phyloP scores from a whole-genome alignment of 2,329 filamentous ascomycete genomes.

The Zalaria sp. region DNA sequence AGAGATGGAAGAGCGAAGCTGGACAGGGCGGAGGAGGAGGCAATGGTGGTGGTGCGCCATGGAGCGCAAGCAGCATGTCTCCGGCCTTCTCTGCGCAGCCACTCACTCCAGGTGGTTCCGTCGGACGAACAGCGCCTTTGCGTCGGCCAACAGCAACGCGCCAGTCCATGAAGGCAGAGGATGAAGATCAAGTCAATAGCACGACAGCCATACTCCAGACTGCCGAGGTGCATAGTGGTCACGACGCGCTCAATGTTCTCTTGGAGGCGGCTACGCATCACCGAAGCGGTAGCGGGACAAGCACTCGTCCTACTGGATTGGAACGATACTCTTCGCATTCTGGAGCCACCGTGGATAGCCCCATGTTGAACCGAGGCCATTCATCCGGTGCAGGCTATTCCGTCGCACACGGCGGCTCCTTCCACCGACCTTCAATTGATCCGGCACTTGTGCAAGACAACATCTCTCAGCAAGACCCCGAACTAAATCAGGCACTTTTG shows the following conservation, averaged over 20 bases:
- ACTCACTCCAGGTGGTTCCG: constrained; percentile 50
- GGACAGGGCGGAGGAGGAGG: not conserved
- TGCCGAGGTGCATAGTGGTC: constrained; percentile 70
- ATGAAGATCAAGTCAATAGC: constrained; percentile 45
- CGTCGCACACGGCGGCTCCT: not conserved
- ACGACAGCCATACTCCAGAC: constrained; percentile 46
- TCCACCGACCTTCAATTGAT: constrained; percentile 12
- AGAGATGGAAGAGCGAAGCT: constrained; percentile 38
- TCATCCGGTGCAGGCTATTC: not conserved
- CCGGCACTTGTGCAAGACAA: constrained; percentile 12
- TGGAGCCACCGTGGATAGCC: not conserved
- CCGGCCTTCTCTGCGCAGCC: constrained; percentile 28
- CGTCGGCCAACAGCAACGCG: constrained; percentile 36
- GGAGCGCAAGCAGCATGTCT: not conserved
- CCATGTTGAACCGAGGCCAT: not conserved
- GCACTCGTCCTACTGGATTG: constrained; percentile 4
- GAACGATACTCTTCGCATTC: not conserved
- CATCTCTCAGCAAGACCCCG: constrained; percentile 27
- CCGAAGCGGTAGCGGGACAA: constrained; percentile 29
- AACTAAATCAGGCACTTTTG: constrained; percentile 45
- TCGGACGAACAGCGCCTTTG: constrained; percentile 52
- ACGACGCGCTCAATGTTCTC: constrained; percentile 81
- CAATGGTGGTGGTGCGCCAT: too few species aligned
- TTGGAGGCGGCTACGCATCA: constrained; percentile 62
- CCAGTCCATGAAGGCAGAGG: constrained; percentile 25